Base-by-base conservation (phyloP, 768 basidiomycete species). In the Dioszegia crocea region DNA sequence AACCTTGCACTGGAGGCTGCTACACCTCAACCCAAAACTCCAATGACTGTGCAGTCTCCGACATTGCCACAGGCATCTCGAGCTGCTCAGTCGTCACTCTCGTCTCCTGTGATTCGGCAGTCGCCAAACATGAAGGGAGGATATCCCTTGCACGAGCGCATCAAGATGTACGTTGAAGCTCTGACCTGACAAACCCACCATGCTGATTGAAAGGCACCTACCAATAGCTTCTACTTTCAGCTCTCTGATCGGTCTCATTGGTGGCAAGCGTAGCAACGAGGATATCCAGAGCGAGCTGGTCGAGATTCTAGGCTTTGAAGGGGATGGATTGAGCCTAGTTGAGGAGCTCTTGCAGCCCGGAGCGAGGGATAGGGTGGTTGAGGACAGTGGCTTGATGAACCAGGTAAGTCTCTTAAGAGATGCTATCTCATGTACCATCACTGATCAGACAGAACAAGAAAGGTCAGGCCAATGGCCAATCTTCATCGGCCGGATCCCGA, bases 321-420 rank as follows among this genome's bases (percentile, higher is more conserved):
- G 71, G 3, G 88, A 94, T 49, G 83, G 87, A 17, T 84, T 97
- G 47, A 89, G 89, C 26, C 78, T 91, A 31, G 84, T 87, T 8
- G 83, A 83, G 77, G 83, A 88, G 40, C 81, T 96, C 26, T 75
- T 96, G 1, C 71, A 79, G 17, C 80, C 84, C 29, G 84, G 92
- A 21, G 61, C 53, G 6, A 67, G 71, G 55, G 62, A 65, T 6
- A 70, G 75, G 1, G 70, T 86, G 30, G 79, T 71, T 33, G 27
- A 65, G 29, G 57, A 59, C 2, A 59, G 57, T 30, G 57, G 57
- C 3, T 17, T 59, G 2, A 12, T 59, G 30, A 33, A 33, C 12
- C 26, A 31, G 57, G 49, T 33, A 29, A 31, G 57, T n/a, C n/a
- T n/a, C n/a, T n/a, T n/a, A n/a, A n/a, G n/a, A n/a, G n/a, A n/a